Evolutionary conservation across 2,329 filamentous ascomycete genomes (phyloP).

Genomic region (Coniella vitis): DNA sequence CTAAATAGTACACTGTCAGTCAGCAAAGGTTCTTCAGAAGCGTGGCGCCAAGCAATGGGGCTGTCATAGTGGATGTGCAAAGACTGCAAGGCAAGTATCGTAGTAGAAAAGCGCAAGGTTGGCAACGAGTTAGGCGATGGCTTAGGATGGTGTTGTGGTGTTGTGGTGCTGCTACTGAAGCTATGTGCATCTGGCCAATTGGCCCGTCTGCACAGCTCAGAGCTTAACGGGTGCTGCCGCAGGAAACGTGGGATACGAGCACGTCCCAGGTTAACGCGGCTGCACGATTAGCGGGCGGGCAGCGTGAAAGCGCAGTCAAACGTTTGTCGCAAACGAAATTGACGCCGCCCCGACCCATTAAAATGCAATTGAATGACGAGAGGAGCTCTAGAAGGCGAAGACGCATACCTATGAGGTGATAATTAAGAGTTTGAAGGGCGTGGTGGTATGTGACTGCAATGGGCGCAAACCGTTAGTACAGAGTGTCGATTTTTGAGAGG

Average conservation of each 20-base stretch:
- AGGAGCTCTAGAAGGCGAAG: conserved; percentile 19
- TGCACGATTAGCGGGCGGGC: background rate
- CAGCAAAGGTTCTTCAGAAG: conserved; percentile 9
- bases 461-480: conserved; percentile 13
- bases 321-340: conserved; percentile 35
- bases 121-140: too few relatives aligned
- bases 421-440: conserved; percentile 17
- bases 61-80: background rate
- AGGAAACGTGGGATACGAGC: conserved; percentile 3
- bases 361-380: conserved; percentile 30
- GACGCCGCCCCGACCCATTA: conserved; percentile 25
- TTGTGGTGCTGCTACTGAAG: background rate
- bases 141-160: background rate
- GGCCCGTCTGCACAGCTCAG: background rate
- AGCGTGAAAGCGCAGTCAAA: conserved; percentile 1
- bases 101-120: background rate
- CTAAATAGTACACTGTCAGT: conserved; percentile 25
- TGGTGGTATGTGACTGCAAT: conserved; percentile 23
- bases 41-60: background rate
- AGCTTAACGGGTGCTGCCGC: background rate
- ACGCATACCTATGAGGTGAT: conserved; percentile 30
- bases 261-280: conserved; percentile 3
- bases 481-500: background rate
- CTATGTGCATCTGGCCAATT: background rate
- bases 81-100: background rate